A percentile compares a stretch with the other conserved stretches of the same genome.
These are phyloP conservation scores for Diaporthe citri DNA, from an alignment of 2,329 filamentous ascomycete species.

Conservation along the genomic window DNA sequence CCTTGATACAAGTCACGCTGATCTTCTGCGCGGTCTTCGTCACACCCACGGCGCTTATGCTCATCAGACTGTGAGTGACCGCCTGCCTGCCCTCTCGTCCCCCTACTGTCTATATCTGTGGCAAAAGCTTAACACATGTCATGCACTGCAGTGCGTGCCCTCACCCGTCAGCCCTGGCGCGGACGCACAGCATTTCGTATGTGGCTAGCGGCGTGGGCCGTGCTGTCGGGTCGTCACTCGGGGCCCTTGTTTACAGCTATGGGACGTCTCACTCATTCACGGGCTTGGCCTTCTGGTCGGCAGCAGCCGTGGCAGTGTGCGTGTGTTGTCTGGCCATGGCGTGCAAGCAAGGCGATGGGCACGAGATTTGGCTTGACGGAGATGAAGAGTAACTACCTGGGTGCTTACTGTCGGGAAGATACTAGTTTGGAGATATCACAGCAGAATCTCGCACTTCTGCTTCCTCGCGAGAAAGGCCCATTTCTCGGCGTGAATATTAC, in stretches of 20 bases:
- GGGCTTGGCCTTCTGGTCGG: constrained; percentile 21
- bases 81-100: neutral
- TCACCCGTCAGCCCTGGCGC: constrained; percentile 20
- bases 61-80: constrained; percentile 3
- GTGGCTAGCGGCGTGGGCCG: neutral
- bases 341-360: constrained; percentile 14
- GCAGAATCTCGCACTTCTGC: neutral
- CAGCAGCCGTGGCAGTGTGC: constrained; percentile 5
- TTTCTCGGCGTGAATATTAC: neutral
- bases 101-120: neutral
- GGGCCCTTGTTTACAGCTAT: constrained; percentile 22
- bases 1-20: constrained; percentile 12
- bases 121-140: neutral
- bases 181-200: constrained; percentile 21
- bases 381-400: constrained; percentile 9
- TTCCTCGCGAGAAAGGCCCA: neutral
- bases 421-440: neutral
- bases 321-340: constrained; percentile 1
- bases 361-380: constrained; percentile 19
- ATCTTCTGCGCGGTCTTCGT: constrained; percentile 22
- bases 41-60: constrained; percentile 22
- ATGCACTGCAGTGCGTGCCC: neutral
- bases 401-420: neutral
- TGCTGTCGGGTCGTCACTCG: constrained; percentile 9
- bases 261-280: constrained; percentile 21